Conservation (phyloP, 2,329 filamentous ascomycete species). For the Beauveria sp. region DNA sequence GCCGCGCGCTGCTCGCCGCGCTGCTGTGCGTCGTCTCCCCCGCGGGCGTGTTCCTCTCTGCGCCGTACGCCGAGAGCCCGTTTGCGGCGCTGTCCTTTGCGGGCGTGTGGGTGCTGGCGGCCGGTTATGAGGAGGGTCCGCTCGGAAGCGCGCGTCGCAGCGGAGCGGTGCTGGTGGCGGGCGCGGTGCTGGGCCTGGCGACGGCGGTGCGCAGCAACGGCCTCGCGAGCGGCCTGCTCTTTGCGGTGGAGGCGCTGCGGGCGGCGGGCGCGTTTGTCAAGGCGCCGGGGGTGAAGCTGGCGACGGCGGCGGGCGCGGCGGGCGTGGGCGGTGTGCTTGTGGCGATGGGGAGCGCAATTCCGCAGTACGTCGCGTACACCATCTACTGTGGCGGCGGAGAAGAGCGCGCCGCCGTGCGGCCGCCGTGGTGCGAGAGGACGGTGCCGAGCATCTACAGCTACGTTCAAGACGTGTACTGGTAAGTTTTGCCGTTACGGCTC, state of each 20-base stretch:
- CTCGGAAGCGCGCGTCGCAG: slow-evolving; percentile 29
- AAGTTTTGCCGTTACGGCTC: slow-evolving; percentile 25
- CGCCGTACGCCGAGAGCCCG: slow-evolving; percentile 74
- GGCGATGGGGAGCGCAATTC: slow-evolving; percentile 57
- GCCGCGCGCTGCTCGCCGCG: slow-evolving; percentile 60
- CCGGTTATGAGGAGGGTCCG: slow-evolving; percentile 26
- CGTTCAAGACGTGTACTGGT: slow-evolving; percentile 90
- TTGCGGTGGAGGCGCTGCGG: slow-evolving; percentile 54
- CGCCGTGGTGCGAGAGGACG: slow-evolving; percentile 66
- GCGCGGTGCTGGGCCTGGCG: slow-evolving; percentile 62
- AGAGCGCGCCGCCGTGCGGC: slow-evolving; percentile 32
- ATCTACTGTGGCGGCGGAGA: slow-evolving; percentile 51
- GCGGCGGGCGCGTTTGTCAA: slow-evolving; percentile 20
- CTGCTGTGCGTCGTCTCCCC: slow-evolving; percentile 77
- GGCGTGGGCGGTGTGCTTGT: slow-evolving; percentile 61
- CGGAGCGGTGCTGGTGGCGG: slow-evolving; percentile 51
- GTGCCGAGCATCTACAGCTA: slow-evolving; percentile 85
- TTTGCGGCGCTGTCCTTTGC: slow-evolving; percentile 72
- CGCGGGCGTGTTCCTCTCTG: slow-evolving; percentile 80
- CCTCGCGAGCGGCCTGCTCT: slow-evolving; percentile 69
- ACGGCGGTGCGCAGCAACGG: slow-evolving; percentile 79
- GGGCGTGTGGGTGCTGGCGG: slow-evolving; percentile 63
- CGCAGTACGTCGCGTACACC: slow-evolving; percentile 68
- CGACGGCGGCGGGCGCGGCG: slow-evolving; percentile 49
- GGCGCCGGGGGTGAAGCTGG: slow-evolving; percentile 24